phyloP scores from a whole-genome alignment of 768 basidiomycete genomes.

The Agrocybe pediades region DNA sequence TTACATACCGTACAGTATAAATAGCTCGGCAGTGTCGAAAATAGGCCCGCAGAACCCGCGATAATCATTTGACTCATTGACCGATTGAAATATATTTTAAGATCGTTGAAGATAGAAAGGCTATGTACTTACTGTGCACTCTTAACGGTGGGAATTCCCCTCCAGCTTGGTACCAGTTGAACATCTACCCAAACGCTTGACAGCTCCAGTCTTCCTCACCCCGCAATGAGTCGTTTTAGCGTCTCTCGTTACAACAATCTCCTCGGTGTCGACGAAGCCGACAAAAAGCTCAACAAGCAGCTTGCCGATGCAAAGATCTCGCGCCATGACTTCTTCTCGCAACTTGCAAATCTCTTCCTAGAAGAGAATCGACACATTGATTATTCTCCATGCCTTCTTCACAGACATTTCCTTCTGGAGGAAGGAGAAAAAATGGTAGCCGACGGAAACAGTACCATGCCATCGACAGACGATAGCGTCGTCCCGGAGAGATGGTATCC shows the following conservation, averaged over 20 bases:
- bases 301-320: background rate
- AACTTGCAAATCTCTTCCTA: background rate
- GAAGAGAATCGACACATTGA: background rate
- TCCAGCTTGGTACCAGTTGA: too few relatives aligned
- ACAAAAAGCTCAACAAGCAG: background rate
- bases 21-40: too few relatives aligned
- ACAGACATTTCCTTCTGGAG: background rate
- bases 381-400: background rate
- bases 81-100: too few relatives aligned
- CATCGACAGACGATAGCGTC: background rate
- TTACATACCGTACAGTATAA: too few relatives aligned
- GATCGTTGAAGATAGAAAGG: too few relatives aligned
- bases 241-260: background rate
- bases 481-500: background rate
- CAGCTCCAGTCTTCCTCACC: background rate
- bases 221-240: background rate
- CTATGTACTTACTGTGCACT: too few relatives aligned
- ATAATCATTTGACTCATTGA: too few relatives aligned
- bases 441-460: background rate
- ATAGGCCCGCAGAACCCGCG: too few relatives aligned
- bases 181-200: too few relatives aligned
- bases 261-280: background rate
- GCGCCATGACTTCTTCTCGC: background rate
- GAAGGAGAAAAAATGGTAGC: constrained; percentile 1
- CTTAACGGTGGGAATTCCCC: too few relatives aligned